Percentiles rank a stretch among this genome's conserved stretches.
phyloP scores from a whole-genome alignment of 2,329 filamentous ascomycete genomes.

The Alternaria rosae region DNA sequence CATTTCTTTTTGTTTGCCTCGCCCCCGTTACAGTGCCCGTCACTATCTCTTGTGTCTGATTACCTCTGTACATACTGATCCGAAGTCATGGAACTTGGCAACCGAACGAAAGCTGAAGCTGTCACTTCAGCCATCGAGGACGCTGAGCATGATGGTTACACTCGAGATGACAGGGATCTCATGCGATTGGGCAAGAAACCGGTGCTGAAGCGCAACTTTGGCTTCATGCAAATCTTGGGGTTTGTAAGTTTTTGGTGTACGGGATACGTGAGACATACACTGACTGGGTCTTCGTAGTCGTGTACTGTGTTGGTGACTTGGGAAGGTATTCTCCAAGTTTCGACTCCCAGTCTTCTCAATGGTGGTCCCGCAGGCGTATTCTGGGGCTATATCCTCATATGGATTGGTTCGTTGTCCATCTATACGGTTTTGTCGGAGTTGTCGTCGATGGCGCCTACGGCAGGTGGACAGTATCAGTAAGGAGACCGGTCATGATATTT shows the following conservation, averaged over 20 bases:
- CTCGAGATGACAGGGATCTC: slow-evolving; percentile 5
- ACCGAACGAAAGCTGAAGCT: background rate
- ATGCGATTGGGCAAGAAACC: slow-evolving; percentile 19
- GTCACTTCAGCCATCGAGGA: background rate
- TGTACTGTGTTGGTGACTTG: slow-evolving; percentile 12
- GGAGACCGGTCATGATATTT: background rate
- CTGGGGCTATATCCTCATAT: slow-evolving; percentile 19
- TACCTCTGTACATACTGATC: background rate
- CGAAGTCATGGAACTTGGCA: slow-evolving; percentile 3
- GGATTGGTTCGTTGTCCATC: slow-evolving; percentile 17
- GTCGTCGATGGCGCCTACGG: slow-evolving; percentile 23
- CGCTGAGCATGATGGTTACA: background rate
- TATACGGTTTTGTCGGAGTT: slow-evolving; percentile 23
- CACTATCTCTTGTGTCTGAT: background rate
- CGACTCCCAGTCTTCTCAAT: slow-evolving; percentile 12
- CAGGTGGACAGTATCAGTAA: slow-evolving; percentile 24
- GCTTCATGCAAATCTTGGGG: slow-evolving; percentile 16
- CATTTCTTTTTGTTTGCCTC: background rate
- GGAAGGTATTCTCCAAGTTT: slow-evolving; percentile 11
- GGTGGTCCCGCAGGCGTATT: slow-evolving; percentile 22
- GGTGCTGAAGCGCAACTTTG: slow-evolving; percentile 17
- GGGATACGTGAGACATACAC: background rate
- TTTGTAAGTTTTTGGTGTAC: background rate
- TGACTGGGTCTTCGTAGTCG: slow-evolving; percentile 4
- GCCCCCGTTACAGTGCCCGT: background rate